Conservation (phyloP, 345 rosid genomes). For the Eucalyptus rudis region DNA sequence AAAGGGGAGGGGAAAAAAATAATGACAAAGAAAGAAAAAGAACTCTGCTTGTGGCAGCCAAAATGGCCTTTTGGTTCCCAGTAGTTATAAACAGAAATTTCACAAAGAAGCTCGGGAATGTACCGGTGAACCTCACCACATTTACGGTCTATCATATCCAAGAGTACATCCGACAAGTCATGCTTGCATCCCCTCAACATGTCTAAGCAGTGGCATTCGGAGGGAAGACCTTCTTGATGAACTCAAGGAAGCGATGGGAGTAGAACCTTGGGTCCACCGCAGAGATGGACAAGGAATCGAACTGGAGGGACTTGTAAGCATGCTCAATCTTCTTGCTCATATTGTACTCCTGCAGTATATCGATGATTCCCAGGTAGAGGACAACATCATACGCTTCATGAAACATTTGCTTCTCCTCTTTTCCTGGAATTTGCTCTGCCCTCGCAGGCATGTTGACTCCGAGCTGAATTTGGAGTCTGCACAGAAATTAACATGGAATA, state of each 20-base stretch:
- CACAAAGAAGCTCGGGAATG: not conserved
- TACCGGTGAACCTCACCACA: not conserved
- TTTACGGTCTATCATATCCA: not conserved
- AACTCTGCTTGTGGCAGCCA: not conserved
- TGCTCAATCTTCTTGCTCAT: slow-evolving; percentile 86
- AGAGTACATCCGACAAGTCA: not conserved
- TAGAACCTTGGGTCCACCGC: slow-evolving; percentile 87
- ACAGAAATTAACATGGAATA: not conserved
- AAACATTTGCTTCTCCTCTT: slow-evolving; percentile 53
- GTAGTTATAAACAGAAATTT: not conserved
- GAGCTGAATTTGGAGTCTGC: slow-evolving; percentile 87
- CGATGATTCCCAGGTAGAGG: slow-evolving; percentile 84
- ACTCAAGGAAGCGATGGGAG: slow-evolving; percentile 72
- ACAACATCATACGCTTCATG: slow-evolving; percentile 76
- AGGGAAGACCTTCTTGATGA: slow-evolving; percentile 77
- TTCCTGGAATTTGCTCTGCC: slow-evolving; percentile 76
- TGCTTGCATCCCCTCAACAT: not conserved
- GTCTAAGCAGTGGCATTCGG: slow-evolving; percentile 4
- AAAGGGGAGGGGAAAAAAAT: not conserved
- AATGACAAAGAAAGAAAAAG: not conserved
- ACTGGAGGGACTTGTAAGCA: slow-evolving; percentile 85
- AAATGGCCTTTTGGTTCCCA: not conserved
- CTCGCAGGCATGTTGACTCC: slow-evolving; percentile 98
- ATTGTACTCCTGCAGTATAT: slow-evolving; percentile 89
- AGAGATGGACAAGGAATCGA: slow-evolving; percentile 77